Evolutionary conservation across 192 early-diverging fungal genomes (phyloP), one percentile per base, ranked within the genome.

Genomic region (Funneliformis geosporum): DNA sequence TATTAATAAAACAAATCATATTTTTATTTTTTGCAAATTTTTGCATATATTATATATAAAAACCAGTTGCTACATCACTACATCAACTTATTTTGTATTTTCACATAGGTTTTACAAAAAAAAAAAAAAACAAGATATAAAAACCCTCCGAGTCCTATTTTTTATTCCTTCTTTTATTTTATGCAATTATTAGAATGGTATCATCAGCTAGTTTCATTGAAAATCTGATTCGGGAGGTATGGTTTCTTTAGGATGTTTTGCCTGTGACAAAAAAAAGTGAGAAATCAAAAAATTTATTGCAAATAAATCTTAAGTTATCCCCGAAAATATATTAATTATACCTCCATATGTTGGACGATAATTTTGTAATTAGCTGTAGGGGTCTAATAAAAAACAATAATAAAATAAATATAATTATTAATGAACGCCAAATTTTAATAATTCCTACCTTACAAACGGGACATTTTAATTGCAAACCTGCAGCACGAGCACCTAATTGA

Each of bases 271-370:
- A 2, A 75, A 38, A 43, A 33, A 60, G 14, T 21, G 14, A n/a
- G n/a, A 28, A 61, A 14, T 43, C 16, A 64, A 64, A 42, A 75
- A 12, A 9, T 42, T 72, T 25, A 5, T 55, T 43, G 21, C 23
- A 42, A 12, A 46, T 2, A 44, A 44, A 33, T 2, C 33, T 33
- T 33, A 33, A 33, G 33, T 2, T 33, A 33, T 33, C 33, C 23
- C 9, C 7, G 18, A 12, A 10, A 16, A n/a, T 18, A 70, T 23
- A 43, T 0, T 39, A 2, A 82, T 27, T 46, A 83, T 74, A 82
- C 81, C 79, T 84, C 83, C 82, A 83, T 83, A 55, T 84, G 83
- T 23, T 76, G 68, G 64, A 78, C 80, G 39, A 84, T 60, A 21
- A 80, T 42, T 50, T 84, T 84, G 50, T 83, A 84, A 27, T 82